Base-by-base conservation (phyloP, 2,329 filamentous ascomycete species). In the Fonsecaea pugnacius region DNA sequence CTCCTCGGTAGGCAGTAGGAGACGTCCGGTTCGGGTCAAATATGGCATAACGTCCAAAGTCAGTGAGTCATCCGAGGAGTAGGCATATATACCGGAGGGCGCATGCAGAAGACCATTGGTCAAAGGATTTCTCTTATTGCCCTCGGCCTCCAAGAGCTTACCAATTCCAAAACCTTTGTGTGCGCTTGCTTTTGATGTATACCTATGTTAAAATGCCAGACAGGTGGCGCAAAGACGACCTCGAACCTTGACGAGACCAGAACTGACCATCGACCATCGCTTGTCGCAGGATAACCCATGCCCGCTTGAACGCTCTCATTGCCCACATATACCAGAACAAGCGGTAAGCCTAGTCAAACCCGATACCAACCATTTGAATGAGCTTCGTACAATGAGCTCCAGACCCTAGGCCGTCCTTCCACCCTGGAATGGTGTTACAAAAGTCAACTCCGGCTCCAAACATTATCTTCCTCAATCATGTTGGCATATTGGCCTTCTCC, bases 381-480 rank as follows among this genome's bases (percentile, higher is more conserved):
- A 48, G 43, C 43, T 27, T 40, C 14, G 33, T 3, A 35, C 33
- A 7, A 18, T 18, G 38, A 40, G 38, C 16, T 18, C n/a, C n/a
- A 18, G n/a, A 8, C n/a, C 38, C 16, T 3, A 14, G 16, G n/a
- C 27, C n/a, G 7, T 36, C 27, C 51, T 14, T 53, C 27, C 51
- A 12, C 55, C n/a, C 40, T 46, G 7, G 10, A 36, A 48, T 48
- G 32, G 27, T 32, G 36, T 40, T 27, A 18, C n/a, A 40, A 35
- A 24, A 27, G 4, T 62, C 58, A 62, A 14, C 53, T 38, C 46
- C 40, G 56, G 16, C 60, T 59, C 69, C 69, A 70, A 14, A 69
- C 66, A 63, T 69, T 69, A 48, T 69, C 66, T 35, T 70, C 67
- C 24, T 68, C 67, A 35, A 65, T 60, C 43, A 69, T 40, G 35